Base-by-base conservation (phyloP, 495 filamentous ascomycete genomes). In the Xylaria venustula region DNA sequence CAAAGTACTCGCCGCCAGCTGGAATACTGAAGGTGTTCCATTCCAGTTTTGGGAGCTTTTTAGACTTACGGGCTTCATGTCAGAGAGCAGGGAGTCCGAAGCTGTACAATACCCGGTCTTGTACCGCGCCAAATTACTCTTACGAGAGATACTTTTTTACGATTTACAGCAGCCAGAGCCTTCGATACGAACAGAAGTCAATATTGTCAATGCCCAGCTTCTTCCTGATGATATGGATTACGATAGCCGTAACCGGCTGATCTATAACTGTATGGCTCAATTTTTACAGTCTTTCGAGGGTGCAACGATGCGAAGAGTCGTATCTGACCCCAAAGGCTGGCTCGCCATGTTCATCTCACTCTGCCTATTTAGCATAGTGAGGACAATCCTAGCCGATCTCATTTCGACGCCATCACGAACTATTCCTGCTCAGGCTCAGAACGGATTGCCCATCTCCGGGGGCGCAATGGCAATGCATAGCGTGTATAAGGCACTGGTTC, bases 281-380 rank as follows among this genome's bases (percentile, higher is more conserved):
- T 80, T 79, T 36, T 60, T 81, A 56, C 76, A 81, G 50, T 74
- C 77, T 6, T 76, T 81, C 49, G 79, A 81, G 58, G 70, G 54
- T 7, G 73, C 70, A 30, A 73, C 78, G 2, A 62, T 71, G 62
- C 72, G 74, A 32, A 69, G 68, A 20, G 65, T 67, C 11, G 61
- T 71, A 5, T 66, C 73, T 17, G 73, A 73, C n/a, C 67, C 74
- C 1, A 77, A 72, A 59, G 73, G 59, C 40, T 81, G 79, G 79
- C 61, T 79, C 3, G 75, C 79, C n/a, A 59, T 71, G 20, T 78
- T 81, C 52, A 68, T 77, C 54, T 79, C 79, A 4, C 65, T 81
- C 26, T 81, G 78, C 63, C 78, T 81, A 40, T 81, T 81, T 54
- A 80, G 76, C 65, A 64, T 80, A n/a, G 74, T 80, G 34, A 75